Conservation (phyloP, 371 early-diverging fungal genomes). For the Lichtheimia hyalospora region DNA sequence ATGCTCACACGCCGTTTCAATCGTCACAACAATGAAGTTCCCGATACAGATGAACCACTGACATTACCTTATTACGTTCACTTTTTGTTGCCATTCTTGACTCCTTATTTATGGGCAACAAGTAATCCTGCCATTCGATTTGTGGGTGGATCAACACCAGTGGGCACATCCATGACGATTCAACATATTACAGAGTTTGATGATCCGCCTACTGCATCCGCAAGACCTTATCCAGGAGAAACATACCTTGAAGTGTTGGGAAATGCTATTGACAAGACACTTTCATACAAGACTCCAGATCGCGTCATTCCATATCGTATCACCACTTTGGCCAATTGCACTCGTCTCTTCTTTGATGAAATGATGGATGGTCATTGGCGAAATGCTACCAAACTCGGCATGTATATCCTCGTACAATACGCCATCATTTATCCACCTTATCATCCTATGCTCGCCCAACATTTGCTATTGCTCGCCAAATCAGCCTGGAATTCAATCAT, state of each 20-base stretch:
- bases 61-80: slow-evolving; percentile 28
- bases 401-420: slow-evolving; percentile 68
- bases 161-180: slow-evolving; percentile 4
- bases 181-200: slow-evolving; percentile 27
- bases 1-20: slow-evolving; percentile 27
- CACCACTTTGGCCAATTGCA: slow-evolving; percentile 28
- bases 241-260: slow-evolving; percentile 28
- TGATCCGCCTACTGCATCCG: slow-evolving; percentile 29
- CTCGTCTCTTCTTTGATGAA: slow-evolving; percentile 36
- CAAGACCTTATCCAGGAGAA: slow-evolving; percentile 23
- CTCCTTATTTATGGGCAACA: slow-evolving; percentile 34
- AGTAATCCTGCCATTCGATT: slow-evolving; percentile 16
- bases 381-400: slow-evolving; percentile 55
- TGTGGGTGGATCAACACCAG: slow-evolving; percentile 4
- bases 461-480: slow-evolving; percentile 64
- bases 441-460: slow-evolving; percentile 73
- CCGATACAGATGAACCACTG: slow-evolving; percentile 21
- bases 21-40: slow-evolving; percentile 23
- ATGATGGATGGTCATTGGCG: slow-evolving; percentile 46
- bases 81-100: slow-evolving; percentile 24
- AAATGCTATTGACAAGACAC: slow-evolving; percentile 18
- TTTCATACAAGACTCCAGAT: slow-evolving; percentile 15
- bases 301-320: slow-evolving; percentile 31
- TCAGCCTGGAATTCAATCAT: slow-evolving; percentile 63
- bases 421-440: slow-evolving; percentile 67